Conservation (phyloP, 164 flowering plant genomes). For the Chloranthus sessilifolius region DNA sequence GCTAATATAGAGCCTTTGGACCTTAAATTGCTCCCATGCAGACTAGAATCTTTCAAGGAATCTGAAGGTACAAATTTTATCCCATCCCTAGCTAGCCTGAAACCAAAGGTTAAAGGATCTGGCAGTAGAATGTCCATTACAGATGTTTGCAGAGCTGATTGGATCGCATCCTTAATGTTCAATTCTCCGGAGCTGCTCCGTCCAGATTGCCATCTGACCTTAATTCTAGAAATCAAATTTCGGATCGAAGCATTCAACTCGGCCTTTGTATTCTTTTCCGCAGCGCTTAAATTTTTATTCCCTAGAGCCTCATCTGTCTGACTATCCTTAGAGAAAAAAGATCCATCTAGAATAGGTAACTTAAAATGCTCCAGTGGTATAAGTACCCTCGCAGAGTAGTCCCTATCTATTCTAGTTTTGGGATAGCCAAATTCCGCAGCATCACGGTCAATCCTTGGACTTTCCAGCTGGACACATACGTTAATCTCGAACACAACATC, state of each 20-base stretch:
- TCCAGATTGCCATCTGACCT: slow-evolving; percentile 95
- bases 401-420: slow-evolving; percentile 91
- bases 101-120: slow-evolving; percentile 94
- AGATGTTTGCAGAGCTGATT: slow-evolving; percentile 85
- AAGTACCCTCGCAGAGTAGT: slow-evolving; percentile 84
- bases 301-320: slow-evolving; percentile 30
- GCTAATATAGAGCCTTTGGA: slow-evolving; percentile 51
- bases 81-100: slow-evolving; percentile 50
- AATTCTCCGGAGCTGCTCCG: slow-evolving; percentile 89
- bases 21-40: slow-evolving; percentile 5
- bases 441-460: slow-evolving; percentile 29
- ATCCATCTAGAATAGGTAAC: slow-evolving; percentile 82
- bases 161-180: slow-evolving; percentile 84
- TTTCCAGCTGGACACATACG: slow-evolving; percentile 77
- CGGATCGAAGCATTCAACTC: slow-evolving; percentile 83
- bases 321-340: slow-evolving; percentile 60
- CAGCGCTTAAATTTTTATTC: slow-evolving; percentile 40
- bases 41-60: slow-evolving; percentile 18
- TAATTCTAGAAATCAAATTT: slow-evolving; percentile 83
- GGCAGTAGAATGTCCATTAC: slow-evolving; percentile 94
- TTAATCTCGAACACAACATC: slow-evolving; percentile 85
- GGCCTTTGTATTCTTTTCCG: slow-evolving; percentile 73
- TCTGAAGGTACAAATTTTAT: slow-evolving; percentile 4
- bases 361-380: slow-evolving; percentile 97
- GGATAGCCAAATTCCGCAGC: slow-evolving; percentile 60